Evolutionary conservation across 176 grass and related monocot species (phyloP).

Genomic region (Ampelocalamus luodianensis): DNA sequence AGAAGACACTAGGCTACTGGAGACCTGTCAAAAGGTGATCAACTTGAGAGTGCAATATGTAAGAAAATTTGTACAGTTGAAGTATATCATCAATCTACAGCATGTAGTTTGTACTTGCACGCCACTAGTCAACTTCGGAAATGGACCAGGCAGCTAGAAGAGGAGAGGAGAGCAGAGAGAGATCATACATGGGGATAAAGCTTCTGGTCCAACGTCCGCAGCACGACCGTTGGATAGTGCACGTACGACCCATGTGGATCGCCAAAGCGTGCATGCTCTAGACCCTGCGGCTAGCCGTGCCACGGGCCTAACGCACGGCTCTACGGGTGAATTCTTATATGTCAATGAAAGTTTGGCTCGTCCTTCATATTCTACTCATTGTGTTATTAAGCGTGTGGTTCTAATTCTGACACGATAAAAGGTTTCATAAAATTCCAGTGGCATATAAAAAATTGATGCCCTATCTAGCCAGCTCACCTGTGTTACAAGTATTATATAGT

Average conservation of each 20-base stretch:
- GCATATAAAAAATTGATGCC: no score
- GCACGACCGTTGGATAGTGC: constrained; percentile 59
- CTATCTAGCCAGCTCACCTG: neutral
- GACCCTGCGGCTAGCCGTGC: neutral
- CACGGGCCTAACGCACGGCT: neutral
- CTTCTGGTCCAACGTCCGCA: constrained; percentile 61
- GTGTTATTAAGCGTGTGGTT: no score
- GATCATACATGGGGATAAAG: constrained; percentile 11
- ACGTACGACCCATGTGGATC: constrained; percentile 48
- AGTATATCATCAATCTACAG: neutral
- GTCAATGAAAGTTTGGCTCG: no score
- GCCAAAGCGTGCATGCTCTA: neutral
- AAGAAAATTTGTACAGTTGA: neutral
- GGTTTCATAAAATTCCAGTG: no score
- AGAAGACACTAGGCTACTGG: no score
- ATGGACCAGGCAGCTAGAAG: constrained; percentile 14
- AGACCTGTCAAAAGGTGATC: no score
- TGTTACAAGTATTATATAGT: neutral
- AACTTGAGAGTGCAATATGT: neutral
- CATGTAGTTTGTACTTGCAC: constrained; percentile 10
- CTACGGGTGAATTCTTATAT: no score
- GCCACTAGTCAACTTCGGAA: constrained; percentile 27
- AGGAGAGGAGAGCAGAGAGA: neutral
- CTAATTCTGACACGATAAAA: no score
- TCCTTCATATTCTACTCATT: no score